Evolutionary conservation across 257 asterid species (phyloP).

Genomic region (Solanum clarkiae): DNA sequence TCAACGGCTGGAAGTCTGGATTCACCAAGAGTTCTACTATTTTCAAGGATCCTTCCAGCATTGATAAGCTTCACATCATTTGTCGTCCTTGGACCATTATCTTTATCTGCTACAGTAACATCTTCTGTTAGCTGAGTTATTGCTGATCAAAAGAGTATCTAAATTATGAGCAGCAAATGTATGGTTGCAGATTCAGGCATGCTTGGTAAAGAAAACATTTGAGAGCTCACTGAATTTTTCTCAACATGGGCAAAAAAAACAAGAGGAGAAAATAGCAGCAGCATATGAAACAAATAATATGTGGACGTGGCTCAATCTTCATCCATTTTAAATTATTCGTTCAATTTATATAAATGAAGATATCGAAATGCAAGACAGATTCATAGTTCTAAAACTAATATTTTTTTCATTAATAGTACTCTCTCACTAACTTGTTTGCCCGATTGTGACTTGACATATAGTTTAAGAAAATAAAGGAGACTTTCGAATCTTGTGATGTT

Average conservation of each 20-base stretch:
- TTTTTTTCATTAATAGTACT: background rate
- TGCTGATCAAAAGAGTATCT: background rate
- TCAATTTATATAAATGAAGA: background rate
- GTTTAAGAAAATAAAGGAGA: background rate
- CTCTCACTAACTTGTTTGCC: background rate
- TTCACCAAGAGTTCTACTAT: constrained; percentile 61
- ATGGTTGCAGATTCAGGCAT: background rate
- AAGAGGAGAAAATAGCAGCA: background rate
- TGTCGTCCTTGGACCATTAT: constrained; percentile 56
- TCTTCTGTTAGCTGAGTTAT: background rate
- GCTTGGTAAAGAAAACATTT: background rate
- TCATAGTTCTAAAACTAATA: background rate
- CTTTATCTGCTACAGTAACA: constrained; percentile 42
- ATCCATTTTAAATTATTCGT: background rate
- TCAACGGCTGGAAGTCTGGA: constrained; percentile 65
- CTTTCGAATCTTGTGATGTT: no score
- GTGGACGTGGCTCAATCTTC: background rate
- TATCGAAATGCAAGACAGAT: background rate
- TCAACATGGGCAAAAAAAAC: background rate
- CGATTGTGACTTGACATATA: background rate
- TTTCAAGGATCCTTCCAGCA: constrained; percentile 84
- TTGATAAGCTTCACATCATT: constrained; percentile 71
- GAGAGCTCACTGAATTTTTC: background rate
- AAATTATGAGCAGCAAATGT: background rate
- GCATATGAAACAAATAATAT: background rate